phyloP scores from a whole-genome alignment of 1,284 basidiomycete species.

The Cutaneotrichosporon curvatum region DNA sequence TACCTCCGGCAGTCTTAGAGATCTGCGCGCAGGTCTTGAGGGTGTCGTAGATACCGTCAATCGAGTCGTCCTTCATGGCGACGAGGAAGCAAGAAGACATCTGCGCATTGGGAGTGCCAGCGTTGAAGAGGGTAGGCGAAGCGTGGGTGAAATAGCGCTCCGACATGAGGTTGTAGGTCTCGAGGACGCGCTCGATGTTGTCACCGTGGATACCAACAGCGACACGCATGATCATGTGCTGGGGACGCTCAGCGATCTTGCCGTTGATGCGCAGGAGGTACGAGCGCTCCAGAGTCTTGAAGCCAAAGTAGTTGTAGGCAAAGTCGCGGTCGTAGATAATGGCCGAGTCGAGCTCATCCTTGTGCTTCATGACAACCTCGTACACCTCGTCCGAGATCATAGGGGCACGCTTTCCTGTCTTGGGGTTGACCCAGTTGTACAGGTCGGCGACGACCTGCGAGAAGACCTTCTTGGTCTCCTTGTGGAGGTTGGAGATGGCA shows the following conservation, averaged over 20 bases:
- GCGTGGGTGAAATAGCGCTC: slow-evolving; percentile 97
- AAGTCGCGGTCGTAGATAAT: slow-evolving; percentile 99
- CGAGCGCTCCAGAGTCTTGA: slow-evolving; percentile 98
- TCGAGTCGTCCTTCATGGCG: slow-evolving; percentile 97
- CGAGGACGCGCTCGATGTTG: slow-evolving; percentile 80
- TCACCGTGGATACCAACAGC: slow-evolving; percentile 92
- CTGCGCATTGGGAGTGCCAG: slow-evolving; percentile 91
- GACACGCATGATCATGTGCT: slow-evolving; percentile 99
- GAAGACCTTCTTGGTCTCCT: slow-evolving; percentile 97
- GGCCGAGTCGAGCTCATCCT: slow-evolving; percentile 78
- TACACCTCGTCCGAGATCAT: slow-evolving; percentile 92
- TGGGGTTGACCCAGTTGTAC: slow-evolving; percentile 93
- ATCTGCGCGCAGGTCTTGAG: slow-evolving; percentile 99
- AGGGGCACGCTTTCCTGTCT: slow-evolving; percentile 76
- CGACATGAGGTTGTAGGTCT: slow-evolving; percentile 94
- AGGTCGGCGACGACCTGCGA: slow-evolving; percentile 86
- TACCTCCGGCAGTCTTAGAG: slow-evolving; percentile 97
- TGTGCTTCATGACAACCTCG: slow-evolving; percentile 73
- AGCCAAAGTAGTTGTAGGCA: slow-evolving; percentile 94
- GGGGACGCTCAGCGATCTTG: slow-evolving; percentile 92
- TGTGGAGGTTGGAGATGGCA: slow-evolving; percentile 97
- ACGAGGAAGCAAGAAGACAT: slow-evolving; percentile 97
- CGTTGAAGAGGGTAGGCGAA: slow-evolving; percentile 97
- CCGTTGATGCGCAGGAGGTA: slow-evolving; percentile 93
- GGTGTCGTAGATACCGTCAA: slow-evolving; percentile 98